Evolutionary conservation across 768 basidiomycete genomes (phyloP).

Genomic region (Pisolithus tinctorius): DNA sequence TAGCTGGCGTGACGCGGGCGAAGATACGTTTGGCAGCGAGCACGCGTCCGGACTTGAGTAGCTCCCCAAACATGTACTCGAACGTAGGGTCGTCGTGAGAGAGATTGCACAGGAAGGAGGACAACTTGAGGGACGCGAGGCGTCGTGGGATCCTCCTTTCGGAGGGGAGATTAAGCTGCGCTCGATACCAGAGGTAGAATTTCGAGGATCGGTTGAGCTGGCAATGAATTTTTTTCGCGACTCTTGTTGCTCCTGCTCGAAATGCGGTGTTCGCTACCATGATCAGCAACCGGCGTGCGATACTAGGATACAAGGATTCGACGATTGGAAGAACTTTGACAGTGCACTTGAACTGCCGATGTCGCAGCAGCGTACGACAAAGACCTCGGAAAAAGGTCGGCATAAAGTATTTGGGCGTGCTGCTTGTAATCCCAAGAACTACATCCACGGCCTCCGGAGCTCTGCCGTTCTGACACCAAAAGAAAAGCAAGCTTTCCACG

Average conservation of each 20-base stretch:
- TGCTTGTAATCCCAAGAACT: slow-evolving; percentile 32
- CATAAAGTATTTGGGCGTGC: slow-evolving; percentile 35
- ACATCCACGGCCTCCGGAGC: slow-evolving; percentile 31
- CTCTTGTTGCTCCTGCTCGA: slow-evolving; percentile 8
- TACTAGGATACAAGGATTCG: slow-evolving; percentile 8
- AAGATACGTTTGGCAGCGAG: slow-evolving; percentile 41
- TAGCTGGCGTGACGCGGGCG: slow-evolving; percentile 16
- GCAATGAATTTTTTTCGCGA: background rate
- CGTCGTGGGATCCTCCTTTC: slow-evolving; percentile 1
- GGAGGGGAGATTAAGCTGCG: background rate
- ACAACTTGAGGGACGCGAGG: slow-evolving; percentile 9
- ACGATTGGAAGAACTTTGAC: slow-evolving; percentile 22
- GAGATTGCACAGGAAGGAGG: slow-evolving; percentile 11
- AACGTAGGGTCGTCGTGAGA: slow-evolving; percentile 4
- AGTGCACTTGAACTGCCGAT: slow-evolving; percentile 34
- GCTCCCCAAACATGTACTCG: slow-evolving; percentile 15
- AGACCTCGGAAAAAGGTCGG: slow-evolving; percentile 30
- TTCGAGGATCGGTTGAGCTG: background rate
- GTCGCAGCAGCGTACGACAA: slow-evolving; percentile 33
- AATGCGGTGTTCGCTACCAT: slow-evolving; percentile 2
- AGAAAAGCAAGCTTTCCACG: slow-evolving; percentile 39
- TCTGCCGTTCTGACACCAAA: slow-evolving; percentile 33
- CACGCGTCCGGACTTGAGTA: slow-evolving; percentile 30
- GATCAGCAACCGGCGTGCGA: slow-evolving; percentile 7
- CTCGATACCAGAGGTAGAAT: background rate